Base-by-base conservation (phyloP, 2,329 filamentous ascomycete species). In the Cladosporium colombiae region DNA sequence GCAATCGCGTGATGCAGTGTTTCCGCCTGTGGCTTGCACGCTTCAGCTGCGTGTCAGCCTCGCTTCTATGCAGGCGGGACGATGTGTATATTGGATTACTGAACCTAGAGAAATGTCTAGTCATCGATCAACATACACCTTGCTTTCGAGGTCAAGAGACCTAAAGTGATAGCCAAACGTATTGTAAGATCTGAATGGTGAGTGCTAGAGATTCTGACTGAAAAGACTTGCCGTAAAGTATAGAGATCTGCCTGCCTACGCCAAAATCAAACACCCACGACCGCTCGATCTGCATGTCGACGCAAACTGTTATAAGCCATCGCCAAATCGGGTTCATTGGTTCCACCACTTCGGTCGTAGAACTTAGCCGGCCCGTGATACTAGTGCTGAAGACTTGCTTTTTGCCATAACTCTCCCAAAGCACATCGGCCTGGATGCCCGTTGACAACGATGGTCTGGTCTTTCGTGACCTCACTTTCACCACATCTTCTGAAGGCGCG, bases 1-100 rank as follows among this genome's bases (percentile, higher is more conserved):
- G 40, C n/a, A 8, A 23, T 21, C n/a, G 40, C n/a, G n/a, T 46
- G 40, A 46, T 46, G 40, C 40, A 46, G 23, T 46, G 40, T 21
- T 46, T 46, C 8, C n/a, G 40, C n/a, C n/a, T 11, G 40, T 46
- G 40, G 40, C n/a, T 46, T 46, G 40, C n/a, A 16, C 40, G 40
- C 40, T 21, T 53, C 23, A 29, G 49, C 49, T 53, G 49, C 49
- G 18, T 52, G 49, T 53, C 49, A 53, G 49, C 49, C 27, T 53
- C 49, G 49, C 49, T 53, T 29, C 23, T 25, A 53, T 25, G 49
- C 27, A 25, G 49, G 49, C 49, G 49, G 13, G 27, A 18, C 16
- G 13, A 46, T 21, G 40, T 46, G 40, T 46, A 46, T 46, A 46
- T 46, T 21, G n/a, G 40, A 46, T 46, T 46, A 46, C n/a, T 46